Conservation (phyloP, 441 rosid species). For the Dalechampia spathulata region DNA sequence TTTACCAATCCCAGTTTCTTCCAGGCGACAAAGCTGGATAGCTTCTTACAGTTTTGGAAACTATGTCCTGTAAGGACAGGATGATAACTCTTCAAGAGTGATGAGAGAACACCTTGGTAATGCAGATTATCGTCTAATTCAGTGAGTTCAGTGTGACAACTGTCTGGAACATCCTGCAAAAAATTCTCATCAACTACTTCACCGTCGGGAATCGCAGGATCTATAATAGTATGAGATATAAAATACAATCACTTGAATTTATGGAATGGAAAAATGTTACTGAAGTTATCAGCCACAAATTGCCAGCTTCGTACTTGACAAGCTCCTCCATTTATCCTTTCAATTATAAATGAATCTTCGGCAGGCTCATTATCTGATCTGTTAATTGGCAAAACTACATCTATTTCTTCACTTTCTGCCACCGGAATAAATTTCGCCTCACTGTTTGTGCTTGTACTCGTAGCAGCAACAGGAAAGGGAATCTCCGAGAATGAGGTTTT, state of each 20-base stretch:
- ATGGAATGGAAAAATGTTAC: slow-evolving; percentile 59
- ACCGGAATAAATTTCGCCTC: slow-evolving; percentile 29
- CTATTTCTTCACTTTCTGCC: slow-evolving; percentile 32
- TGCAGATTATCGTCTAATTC: slow-evolving; percentile 50
- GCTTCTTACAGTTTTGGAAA: slow-evolving; percentile 34
- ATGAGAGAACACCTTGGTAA: slow-evolving; percentile 62
- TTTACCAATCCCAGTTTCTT: slow-evolving; percentile 31
- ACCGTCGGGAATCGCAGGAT: slow-evolving; percentile 34
- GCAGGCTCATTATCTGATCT: slow-evolving; percentile 35
- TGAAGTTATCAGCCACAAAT: slow-evolving; percentile 61
- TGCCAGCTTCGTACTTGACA: slow-evolving; percentile 76
- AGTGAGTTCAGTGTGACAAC: slow-evolving; percentile 26
- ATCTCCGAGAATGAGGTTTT: slow-evolving; percentile 52
- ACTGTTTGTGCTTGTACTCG: slow-evolving; percentile 20
- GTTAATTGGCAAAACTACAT: slow-evolving; percentile 36
- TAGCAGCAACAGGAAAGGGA: slow-evolving; percentile 32
- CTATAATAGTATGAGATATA: slow-evolving; percentile 60
- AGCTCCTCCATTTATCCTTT: slow-evolving; percentile 46
- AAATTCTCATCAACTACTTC: slow-evolving; percentile 21
- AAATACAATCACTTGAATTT: slow-evolving; percentile 71
- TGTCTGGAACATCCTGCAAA: slow-evolving; percentile 36
- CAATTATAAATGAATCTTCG: slow-evolving; percentile 41
- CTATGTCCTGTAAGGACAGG: slow-evolving; percentile 46
- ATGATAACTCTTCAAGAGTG: slow-evolving; percentile 56
- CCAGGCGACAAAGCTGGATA: slow-evolving; percentile 67